These are phyloP conservation scores for Gaertneriomyces semiglobifer DNA, from an alignment of 192 early-diverging fungal genomes.

Conservation along the genomic window DNA sequence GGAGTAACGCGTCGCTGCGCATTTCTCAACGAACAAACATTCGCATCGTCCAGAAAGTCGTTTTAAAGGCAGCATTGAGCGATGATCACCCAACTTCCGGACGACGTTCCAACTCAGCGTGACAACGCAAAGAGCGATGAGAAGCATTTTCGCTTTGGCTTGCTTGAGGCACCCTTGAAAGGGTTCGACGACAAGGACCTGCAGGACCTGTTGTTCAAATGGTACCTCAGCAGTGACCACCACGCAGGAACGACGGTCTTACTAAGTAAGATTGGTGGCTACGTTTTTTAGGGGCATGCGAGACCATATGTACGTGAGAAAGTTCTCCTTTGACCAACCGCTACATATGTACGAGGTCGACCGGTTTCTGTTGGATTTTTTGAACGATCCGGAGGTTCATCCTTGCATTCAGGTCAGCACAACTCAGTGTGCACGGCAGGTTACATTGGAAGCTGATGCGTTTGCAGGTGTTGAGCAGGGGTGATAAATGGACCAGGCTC, in stretches of 20 bases:
- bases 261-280: not conserved
- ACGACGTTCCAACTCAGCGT: no score
- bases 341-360: slow-evolving; percentile 39
- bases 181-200: slow-evolving; percentile 35
- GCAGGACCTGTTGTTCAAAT: slow-evolving; percentile 46
- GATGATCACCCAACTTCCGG: no score
- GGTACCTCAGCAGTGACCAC: slow-evolving; percentile 20
- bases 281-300: slow-evolving; percentile 42
- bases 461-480: slow-evolving; percentile 30
- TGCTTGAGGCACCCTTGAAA: no score
- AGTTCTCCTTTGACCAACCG: slow-evolving; percentile 41
- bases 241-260: not conserved
- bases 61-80: no score
- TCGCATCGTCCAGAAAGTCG: no score
- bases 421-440: not conserved
- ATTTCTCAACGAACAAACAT: no score
- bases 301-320: slow-evolving; percentile 40
- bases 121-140: no score
- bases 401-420: slow-evolving; percentile 9
- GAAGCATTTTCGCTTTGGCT: no score
- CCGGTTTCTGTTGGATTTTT: slow-evolving; percentile 43
- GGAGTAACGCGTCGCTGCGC: no score
- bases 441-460: not conserved
- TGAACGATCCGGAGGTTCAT: slow-evolving; percentile 39
- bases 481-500: slow-evolving; percentile 44